A percentile compares a stretch with the other conserved stretches of the same genome.
Conservation (phyloP, 2,329 filamentous ascomycete genomes). For the Fusarium sp. region DNA sequence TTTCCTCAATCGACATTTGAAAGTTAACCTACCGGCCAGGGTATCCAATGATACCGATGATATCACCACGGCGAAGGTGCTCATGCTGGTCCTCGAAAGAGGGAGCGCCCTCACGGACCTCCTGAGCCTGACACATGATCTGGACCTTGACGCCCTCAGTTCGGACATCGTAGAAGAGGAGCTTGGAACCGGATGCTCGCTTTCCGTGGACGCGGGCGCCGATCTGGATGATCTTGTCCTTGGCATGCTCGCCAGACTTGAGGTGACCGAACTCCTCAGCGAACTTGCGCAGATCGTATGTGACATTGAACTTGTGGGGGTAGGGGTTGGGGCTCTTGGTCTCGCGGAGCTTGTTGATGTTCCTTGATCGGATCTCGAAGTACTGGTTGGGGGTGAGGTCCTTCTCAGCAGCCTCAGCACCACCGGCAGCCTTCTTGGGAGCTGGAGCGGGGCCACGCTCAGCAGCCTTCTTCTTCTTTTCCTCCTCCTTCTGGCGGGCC, state of each 20-base stretch:
- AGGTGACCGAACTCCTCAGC: conserved; percentile 80
- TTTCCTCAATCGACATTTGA: background rate
- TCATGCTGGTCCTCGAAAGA: conserved; percentile 91
- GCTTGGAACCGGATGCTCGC: conserved; percentile 82
- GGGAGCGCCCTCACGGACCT: conserved; percentile 72
- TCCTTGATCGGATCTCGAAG: conserved; percentile 93
- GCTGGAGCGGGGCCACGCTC: conserved; percentile 76
- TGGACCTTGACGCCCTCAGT: conserved; percentile 76
- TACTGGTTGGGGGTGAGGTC: conserved; percentile 75
- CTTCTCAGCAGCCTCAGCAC: conserved; percentile 72
- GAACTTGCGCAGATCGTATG: conserved; percentile 85
- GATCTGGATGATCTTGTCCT: conserved; percentile 79
- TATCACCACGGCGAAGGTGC: conserved; percentile 88
- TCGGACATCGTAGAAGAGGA: conserved; percentile 84
- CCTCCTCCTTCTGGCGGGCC: conserved; percentile 85
- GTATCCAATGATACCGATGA: conserved; percentile 71
- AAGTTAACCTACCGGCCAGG: conserved; percentile 42
- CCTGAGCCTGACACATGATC: conserved; percentile 90
- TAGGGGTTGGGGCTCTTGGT: conserved; percentile 65
- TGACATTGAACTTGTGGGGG: conserved; percentile 90
- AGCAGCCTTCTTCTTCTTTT: conserved; percentile 88
- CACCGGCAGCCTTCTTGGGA: conserved; percentile 56
- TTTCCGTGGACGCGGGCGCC: conserved; percentile 92
- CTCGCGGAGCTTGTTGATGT: conserved; percentile 65
- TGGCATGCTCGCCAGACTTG: conserved; percentile 86